Conservation (phyloP, 2,329 filamentous ascomycete genomes). For the Remersonia thermophila region DNA sequence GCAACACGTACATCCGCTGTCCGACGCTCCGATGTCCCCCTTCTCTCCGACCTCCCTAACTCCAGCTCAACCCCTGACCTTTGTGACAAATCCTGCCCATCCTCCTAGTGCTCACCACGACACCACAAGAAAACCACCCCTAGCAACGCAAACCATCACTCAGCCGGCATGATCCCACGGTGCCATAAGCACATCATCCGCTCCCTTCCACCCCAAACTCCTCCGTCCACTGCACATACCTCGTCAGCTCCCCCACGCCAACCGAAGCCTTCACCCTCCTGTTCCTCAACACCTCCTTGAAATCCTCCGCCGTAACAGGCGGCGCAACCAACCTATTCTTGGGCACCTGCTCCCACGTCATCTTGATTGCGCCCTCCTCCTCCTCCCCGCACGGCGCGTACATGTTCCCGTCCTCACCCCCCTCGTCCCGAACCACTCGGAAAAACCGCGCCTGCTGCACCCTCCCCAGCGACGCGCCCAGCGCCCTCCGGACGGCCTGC, state of each 20-base stretch:
- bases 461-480: neutral
- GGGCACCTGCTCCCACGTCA: constrained; percentile 83
- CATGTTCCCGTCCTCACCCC: constrained; percentile 32
- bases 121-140: too few relatives aligned
- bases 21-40: too few relatives aligned
- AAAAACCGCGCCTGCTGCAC: neutral
- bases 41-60: too few relatives aligned
- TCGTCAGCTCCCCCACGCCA: constrained; percentile 2
- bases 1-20: too few relatives aligned
- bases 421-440: neutral
- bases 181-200: too few relatives aligned
- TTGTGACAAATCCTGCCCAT: too few relatives aligned
- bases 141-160: too few relatives aligned
- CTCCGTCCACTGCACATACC: constrained; percentile 7
- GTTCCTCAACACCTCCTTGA: constrained; percentile 1
- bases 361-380: constrained; percentile 71
- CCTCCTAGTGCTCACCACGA: too few relatives aligned
- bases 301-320: constrained; percentile 3
- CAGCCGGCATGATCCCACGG: too few relatives aligned
- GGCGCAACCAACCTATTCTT: constrained; percentile 67
- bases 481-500: neutral
- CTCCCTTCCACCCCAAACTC: constrained; percentile 8
- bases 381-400: constrained; percentile 87
- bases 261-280: constrained; percentile 6
- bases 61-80: too few relatives aligned